These are phyloP conservation scores for Xanthoconium stramineum DNA, from an alignment of 768 basidiomycete species.

Conservation along the genomic window DNA sequence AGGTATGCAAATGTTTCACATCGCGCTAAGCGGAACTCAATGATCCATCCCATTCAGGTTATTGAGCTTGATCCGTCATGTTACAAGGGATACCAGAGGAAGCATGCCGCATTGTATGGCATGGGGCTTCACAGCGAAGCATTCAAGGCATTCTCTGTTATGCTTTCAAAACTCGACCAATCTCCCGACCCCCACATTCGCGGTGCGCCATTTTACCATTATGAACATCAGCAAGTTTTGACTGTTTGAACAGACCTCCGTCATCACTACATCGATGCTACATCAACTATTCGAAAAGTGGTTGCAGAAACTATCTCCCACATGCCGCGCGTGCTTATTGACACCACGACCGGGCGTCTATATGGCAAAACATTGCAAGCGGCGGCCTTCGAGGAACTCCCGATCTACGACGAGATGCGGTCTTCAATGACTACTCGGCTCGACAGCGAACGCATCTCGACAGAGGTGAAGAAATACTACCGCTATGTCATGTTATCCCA, in stretches of 20 bases:
- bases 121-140: background rate
- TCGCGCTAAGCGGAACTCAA: background rate
- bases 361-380: background rate
- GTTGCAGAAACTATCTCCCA: background rate
- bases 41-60: background rate
- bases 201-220: background rate
- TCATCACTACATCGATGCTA: too few species aligned
- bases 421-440: background rate
- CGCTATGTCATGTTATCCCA: background rate
- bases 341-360: background rate
- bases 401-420: background rate
- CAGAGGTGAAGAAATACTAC: background rate
- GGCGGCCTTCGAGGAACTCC: too few species aligned
- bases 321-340: background rate
- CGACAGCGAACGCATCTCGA: background rate
- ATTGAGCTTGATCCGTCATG: background rate
- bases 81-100: background rate
- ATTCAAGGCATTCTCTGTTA: background rate
- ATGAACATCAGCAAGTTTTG: background rate
- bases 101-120: background rate
- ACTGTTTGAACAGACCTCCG: background rate
- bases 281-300: background rate
- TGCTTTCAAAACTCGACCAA: background rate
- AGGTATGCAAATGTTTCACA: background rate
- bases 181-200: background rate